Evolutionary conservation across 352 stramenopile species (phyloP).

Genomic region (Phytophthora colocasiae): DNA sequence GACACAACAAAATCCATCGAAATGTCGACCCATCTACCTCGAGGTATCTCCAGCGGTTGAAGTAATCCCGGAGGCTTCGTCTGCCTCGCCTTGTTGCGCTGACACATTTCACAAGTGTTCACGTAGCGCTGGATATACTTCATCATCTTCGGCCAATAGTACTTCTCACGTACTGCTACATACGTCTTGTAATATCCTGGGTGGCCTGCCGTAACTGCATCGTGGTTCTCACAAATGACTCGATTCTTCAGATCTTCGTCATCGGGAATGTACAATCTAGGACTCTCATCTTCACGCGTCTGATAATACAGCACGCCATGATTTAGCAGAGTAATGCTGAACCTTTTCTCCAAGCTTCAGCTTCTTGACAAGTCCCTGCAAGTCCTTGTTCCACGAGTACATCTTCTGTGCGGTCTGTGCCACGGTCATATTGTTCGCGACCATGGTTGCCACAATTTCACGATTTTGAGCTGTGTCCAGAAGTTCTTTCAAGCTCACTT

Average conservation of each 20-base stretch:
- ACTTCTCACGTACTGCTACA: slow-evolving; percentile 1
- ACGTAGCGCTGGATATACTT: slow-evolving; percentile 33
- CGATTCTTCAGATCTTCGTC: slow-evolving; percentile 21
- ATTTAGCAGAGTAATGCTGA: neutral
- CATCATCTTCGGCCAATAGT: slow-evolving; percentile 13
- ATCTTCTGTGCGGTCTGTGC: no score
- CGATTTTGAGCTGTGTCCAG: slow-evolving; percentile 3
- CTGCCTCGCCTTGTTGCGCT: slow-evolving; percentile 11
- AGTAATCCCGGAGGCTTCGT: neutral
- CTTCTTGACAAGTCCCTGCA: neutral
- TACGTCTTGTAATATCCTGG: slow-evolving; percentile 16
- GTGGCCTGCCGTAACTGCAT: slow-evolving; percentile 3
- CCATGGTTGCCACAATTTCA: slow-evolving; percentile 9
- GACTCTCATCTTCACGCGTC: neutral
- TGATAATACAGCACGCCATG: neutral
- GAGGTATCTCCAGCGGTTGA: neutral
- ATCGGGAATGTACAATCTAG: slow-evolving; percentile 9
- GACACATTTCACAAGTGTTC: slow-evolving; percentile 19
- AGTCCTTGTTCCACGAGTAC: no score
- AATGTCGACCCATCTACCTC: slow-evolving; percentile 2
- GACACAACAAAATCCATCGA: neutral
- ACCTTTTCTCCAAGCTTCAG: neutral
- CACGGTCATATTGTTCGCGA: no score
- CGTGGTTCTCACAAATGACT: slow-evolving; percentile 26
- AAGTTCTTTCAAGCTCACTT: slow-evolving; percentile 19